A percentile compares a stretch with the other conserved stretches of the same genome.
phyloP scores from a whole-genome alignment of 1,284 basidiomycete genomes.

The Cutaneotrichosporon sp. region DNA sequence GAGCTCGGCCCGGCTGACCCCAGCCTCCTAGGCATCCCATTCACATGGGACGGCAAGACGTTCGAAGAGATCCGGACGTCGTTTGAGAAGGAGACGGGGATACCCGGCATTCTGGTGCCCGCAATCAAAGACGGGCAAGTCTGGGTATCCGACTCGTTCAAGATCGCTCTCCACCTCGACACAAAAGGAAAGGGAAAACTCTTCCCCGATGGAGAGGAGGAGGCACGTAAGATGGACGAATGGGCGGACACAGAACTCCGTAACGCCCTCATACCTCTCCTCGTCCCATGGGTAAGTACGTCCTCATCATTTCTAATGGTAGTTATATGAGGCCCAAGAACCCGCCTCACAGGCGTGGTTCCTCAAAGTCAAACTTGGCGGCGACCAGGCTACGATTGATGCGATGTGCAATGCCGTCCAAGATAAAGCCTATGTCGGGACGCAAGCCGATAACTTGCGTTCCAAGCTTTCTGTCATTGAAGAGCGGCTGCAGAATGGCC shows the following conservation, averaged over 20 bases:
- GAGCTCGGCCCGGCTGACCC: neutral
- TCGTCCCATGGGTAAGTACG: conserved; percentile 18
- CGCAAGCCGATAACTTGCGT: conserved; percentile 2
- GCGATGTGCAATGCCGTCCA: neutral
- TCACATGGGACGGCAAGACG: conserved; percentile 19
- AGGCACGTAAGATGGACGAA: conserved; percentile 30
- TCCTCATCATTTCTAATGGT: neutral
- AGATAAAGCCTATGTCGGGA: conserved; percentile 13
- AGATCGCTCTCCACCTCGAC: conserved; percentile 37
- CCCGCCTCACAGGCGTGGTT: conserved; percentile 28
- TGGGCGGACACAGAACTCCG: conserved; percentile 34
- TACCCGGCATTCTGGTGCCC: conserved; percentile 36
- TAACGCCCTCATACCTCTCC: conserved; percentile 25
- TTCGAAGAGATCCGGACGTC: conserved; percentile 35
- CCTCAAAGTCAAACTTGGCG: conserved; percentile 30
- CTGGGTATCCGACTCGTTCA: conserved; percentile 37
- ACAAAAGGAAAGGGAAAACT: conserved; percentile 26
- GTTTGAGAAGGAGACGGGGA: conserved; percentile 33
- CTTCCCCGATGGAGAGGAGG: conserved; percentile 18
- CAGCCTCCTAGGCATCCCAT: conserved; percentile 28
- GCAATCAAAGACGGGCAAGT: conserved; percentile 30
- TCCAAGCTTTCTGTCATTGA: conserved; percentile 7
- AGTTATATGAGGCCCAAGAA: conserved; percentile 18
- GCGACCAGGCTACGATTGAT: conserved; percentile 18
- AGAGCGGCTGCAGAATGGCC: conserved; percentile 2